These are phyloP conservation scores for Vitis hybrid DNA, from an alignment of 177 flowering plant genomes.

Conservation along the genomic window DNA sequence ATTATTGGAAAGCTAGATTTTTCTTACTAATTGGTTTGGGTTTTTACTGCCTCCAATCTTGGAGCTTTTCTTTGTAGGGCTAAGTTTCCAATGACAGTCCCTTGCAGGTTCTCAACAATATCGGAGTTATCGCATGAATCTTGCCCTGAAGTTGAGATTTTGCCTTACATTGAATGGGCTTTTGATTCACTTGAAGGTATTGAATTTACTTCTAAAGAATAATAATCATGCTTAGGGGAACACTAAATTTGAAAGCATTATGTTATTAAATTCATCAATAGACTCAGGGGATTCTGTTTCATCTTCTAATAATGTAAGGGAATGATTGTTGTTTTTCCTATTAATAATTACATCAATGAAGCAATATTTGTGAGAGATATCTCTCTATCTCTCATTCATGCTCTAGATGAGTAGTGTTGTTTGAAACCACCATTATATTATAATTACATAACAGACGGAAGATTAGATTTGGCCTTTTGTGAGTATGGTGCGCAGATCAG, in stretches of 20 bases:
- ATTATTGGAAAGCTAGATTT: no score
- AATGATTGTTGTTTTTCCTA: no score
- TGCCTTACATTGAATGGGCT: slow-evolving; percentile 37
- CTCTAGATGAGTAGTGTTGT: no score
- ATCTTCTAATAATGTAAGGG: not conserved
- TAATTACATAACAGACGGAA: no score
- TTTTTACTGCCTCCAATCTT: not conserved
- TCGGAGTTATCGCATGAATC: slow-evolving; percentile 24
- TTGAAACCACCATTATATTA: no score
- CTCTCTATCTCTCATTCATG: no score
- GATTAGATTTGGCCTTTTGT: no score
- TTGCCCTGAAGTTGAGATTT: slow-evolving; percentile 23
- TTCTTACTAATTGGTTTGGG: not conserved
- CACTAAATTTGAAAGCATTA: not conserved
- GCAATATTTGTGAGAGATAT: no score
- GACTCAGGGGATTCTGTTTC: no score
- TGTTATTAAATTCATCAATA: not conserved
- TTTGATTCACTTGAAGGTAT: slow-evolving; percentile 52
- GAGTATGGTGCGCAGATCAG: no score
- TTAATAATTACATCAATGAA: no score
- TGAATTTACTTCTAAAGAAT: not conserved
- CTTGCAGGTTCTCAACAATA: slow-evolving; percentile 54
- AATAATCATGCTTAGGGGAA: not conserved
- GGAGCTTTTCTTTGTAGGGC: not conserved
- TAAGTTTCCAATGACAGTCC: slow-evolving; percentile 33